phyloP scores from a whole-genome alignment of 495 filamentous ascomycete genomes.

The Penicillium macrosclerotiorum region DNA sequence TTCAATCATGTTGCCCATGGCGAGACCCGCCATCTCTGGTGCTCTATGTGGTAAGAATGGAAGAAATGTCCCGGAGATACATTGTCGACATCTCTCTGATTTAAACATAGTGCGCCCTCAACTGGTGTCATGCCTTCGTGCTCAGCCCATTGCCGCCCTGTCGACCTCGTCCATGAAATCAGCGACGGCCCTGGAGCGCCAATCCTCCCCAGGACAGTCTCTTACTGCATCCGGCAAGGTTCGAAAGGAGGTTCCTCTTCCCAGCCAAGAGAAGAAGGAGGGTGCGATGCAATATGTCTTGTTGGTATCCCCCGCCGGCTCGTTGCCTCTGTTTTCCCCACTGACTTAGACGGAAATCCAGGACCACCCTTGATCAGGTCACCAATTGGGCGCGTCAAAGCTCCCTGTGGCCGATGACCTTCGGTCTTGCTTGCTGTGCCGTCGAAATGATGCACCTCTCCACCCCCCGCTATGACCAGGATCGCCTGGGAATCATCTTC shows the following conservation, averaged over 20 bases:
- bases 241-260: constrained; percentile 75
- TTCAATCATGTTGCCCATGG: constrained; percentile 30
- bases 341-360: constrained; percentile 36
- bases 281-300: constrained; percentile 95
- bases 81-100: not conserved
- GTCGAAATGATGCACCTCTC: constrained; percentile 99
- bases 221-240: constrained; percentile 52
- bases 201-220: constrained; percentile 35
- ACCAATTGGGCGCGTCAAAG: constrained; percentile 93
- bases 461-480: constrained; percentile 93
- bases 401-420: constrained; percentile 97
- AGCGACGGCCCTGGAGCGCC: constrained; percentile 44
- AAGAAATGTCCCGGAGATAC: not conserved
- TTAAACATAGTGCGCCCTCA: constrained; percentile 33
- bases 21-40: constrained; percentile 30
- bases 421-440: constrained; percentile 95
- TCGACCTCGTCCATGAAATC: constrained; percentile 43
- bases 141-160: constrained; percentile 33
- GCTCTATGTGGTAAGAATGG: constrained; percentile 34
- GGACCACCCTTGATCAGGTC: constrained; percentile 87
- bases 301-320: constrained; percentile 53
- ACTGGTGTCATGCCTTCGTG: constrained; percentile 21
- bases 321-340: constrained; percentile 1
- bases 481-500: constrained; percentile 96
- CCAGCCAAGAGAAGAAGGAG: constrained; percentile 91